Evolutionary conservation across 2,329 filamentous ascomycete genomes (phyloP).

Genomic region (Clathrospora elynae): DNA sequence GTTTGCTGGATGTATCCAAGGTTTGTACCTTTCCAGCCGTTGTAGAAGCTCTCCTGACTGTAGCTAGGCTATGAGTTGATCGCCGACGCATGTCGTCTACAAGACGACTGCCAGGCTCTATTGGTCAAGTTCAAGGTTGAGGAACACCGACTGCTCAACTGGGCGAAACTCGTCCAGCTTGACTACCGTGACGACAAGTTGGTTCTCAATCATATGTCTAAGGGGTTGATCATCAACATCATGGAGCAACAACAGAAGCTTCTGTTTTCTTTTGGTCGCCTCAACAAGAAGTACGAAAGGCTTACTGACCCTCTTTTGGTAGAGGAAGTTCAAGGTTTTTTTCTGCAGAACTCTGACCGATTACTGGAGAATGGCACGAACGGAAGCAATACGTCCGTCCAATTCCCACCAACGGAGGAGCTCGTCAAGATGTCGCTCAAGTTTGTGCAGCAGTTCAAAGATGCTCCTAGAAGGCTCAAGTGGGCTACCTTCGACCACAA

Average conservation of each 20-base stretch:
- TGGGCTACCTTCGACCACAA: conserved; percentile 43
- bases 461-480: conserved; percentile 33
- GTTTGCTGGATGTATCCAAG: conserved; percentile 47
- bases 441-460: conserved; percentile 35
- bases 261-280: conserved; percentile 38
- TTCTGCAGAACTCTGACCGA: conserved; percentile 14
- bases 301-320: conserved; percentile 37
- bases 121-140: conserved; percentile 47
- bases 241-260: conserved; percentile 44
- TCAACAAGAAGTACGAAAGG: conserved; percentile 40
- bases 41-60: neutral
- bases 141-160: conserved; percentile 47
- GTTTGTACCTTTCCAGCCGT: conserved; percentile 10
- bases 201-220: conserved; percentile 40
- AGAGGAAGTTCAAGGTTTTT: conserved; percentile 29
- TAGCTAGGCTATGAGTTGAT: conserved; percentile 46
- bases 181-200: conserved; percentile 42
- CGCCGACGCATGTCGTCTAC: conserved; percentile 43
- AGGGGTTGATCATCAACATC: conserved; percentile 43
- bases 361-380: conserved; percentile 18
- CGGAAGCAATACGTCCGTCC: conserved; percentile 28
- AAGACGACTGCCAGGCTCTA: conserved; percentile 40
- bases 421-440: conserved; percentile 38
- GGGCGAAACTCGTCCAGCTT: conserved; percentile 43
- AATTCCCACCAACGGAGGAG: conserved; percentile 38